These are phyloP conservation scores for grape (Vitis vinifera) DNA, from an alignment of 164 flowering plant genomes.

Conservation along the genomic window ASM3070453v1 NC_081818.1:29537001-29537500, in stretches of 20 bases:
- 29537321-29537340: not conserved
- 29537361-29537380: not conserved
- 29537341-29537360: not conserved
- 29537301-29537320: not conserved
- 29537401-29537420: too few relatives aligned
- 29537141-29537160: conserved; percentile 73
- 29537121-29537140: conserved; percentile 86
- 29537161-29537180: conserved; percentile 55
- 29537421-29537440: too few relatives aligned
- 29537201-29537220: not conserved
- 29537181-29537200: conserved; percentile 4
- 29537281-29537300: not conserved
- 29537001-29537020: not conserved
- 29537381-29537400: not conserved
- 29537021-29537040: not conserved
- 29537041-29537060: conserved; percentile 38
- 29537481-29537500: too few relatives aligned
- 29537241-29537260: not conserved
- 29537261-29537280: not conserved
- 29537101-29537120: conserved; percentile 87
- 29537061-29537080: conserved; percentile 72
- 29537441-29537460: too few relatives aligned
- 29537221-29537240: not conserved
- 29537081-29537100: conserved; percentile 84
- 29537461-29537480: too few relatives aligned